Evolutionary conservation across 2,329 filamentous ascomycete genomes (phyloP).

Genomic region (Zopfia rhizophila): DNA sequence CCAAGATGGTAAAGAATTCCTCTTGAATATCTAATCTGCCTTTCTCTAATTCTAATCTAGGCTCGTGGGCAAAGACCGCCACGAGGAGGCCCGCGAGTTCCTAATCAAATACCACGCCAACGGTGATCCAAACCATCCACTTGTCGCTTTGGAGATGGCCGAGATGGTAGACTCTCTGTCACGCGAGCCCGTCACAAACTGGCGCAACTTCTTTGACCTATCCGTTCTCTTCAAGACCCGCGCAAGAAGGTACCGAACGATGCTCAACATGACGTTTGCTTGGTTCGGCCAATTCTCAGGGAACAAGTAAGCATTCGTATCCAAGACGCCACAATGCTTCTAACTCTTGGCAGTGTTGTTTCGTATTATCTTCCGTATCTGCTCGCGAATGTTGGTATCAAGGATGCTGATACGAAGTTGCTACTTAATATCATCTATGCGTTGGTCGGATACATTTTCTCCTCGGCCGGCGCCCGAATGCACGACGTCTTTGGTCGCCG

Average conservation of each 20-base stretch:
- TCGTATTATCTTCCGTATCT: slow-evolving; percentile 46
- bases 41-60: too few species aligned
- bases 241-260: slow-evolving; percentile 31
- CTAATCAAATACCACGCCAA: slow-evolving; percentile 65
- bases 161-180: slow-evolving; percentile 41
- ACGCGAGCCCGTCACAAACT: slow-evolving; percentile 28
- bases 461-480: slow-evolving; percentile 43
- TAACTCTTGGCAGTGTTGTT: slow-evolving; percentile 29
- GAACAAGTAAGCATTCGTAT: slow-evolving; percentile 34
- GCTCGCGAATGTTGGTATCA: slow-evolving; percentile 47
- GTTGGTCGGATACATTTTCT: slow-evolving; percentile 43
- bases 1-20: slow-evolving; percentile 32
- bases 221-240: slow-evolving; percentile 29
- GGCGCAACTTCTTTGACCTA: slow-evolving; percentile 35
- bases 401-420: slow-evolving; percentile 41
- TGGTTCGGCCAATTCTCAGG: slow-evolving; percentile 52
- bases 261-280: slow-evolving; percentile 44
- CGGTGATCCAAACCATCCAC: slow-evolving; percentile 50
- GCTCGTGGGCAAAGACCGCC: slow-evolving; percentile 34
- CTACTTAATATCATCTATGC: slow-evolving; percentile 51
- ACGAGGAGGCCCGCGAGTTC: slow-evolving; percentile 34
- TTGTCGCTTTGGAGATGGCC: slow-evolving; percentile 42
- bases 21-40: background rate
- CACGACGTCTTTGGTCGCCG: slow-evolving; percentile 40
- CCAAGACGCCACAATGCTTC: slow-evolving; percentile 12